phyloP scores from a whole-genome alignment of 495 filamentous ascomycete genomes.

The Daldinia decipiens region DNA sequence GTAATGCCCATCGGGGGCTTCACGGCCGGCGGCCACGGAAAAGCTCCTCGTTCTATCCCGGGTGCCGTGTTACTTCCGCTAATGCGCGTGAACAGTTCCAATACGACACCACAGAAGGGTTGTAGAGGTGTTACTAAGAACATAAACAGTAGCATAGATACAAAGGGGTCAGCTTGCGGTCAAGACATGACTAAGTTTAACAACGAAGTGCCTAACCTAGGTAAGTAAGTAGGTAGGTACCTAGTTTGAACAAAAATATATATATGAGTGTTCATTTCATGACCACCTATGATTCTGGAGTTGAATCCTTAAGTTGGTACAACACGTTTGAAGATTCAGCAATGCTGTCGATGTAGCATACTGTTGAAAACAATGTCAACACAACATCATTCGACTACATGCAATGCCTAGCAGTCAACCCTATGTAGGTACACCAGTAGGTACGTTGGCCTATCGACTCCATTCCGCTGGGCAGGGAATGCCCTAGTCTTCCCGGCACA shows the following conservation, averaged over 20 bases:
- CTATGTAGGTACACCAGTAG: slow-evolving; percentile 18
- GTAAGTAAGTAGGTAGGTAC: too few species aligned
- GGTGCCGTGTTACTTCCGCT: slow-evolving; percentile 9
- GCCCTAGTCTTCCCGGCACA: slow-evolving; percentile 30
- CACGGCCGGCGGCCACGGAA: slow-evolving; percentile 3
- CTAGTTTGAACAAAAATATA: background rate
- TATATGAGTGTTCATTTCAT: background rate
- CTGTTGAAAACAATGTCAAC: slow-evolving; percentile 10
- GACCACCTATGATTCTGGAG: background rate
- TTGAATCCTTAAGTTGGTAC: background rate
- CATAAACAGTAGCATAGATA: background rate
- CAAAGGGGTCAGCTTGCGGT: background rate
- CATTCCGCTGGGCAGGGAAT: slow-evolving; percentile 27
- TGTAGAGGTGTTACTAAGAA: background rate
- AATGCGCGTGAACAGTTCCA: slow-evolving; percentile 11
- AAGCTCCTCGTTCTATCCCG: background rate
- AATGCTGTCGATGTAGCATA: background rate
- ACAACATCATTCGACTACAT: slow-evolving; percentile 33
- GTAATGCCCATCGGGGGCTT: background rate
- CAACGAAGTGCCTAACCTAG: background rate
- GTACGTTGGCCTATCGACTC: slow-evolving; percentile 22
- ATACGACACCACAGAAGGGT: slow-evolving; percentile 12
- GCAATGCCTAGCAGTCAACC: slow-evolving; percentile 14
- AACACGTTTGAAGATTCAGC: background rate
- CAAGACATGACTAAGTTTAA: background rate